Percentiles rank a stretch among this genome's conserved stretches.
phyloP scores from a whole-genome alignment of 495 filamentous ascomycete genomes.

The Talaromyces thailandensis region DNA sequence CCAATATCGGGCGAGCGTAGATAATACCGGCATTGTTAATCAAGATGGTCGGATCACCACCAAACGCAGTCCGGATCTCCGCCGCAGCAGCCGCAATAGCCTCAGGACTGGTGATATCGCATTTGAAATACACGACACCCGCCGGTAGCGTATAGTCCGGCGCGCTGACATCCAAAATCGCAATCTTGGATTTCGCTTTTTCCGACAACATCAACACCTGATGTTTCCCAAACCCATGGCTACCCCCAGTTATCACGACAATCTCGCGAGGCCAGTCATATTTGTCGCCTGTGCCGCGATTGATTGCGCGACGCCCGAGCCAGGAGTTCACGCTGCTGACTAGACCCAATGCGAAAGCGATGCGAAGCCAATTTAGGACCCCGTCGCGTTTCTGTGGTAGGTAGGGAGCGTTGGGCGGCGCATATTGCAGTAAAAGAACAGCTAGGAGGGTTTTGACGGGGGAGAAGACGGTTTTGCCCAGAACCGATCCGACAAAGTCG shows the following conservation, averaged over 20 bases:
- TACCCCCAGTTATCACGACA: slow-evolving; percentile 62
- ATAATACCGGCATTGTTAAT: slow-evolving; percentile 71
- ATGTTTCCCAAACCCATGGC: slow-evolving; percentile 56
- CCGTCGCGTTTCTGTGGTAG: background rate
- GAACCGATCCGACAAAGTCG: slow-evolving; percentile 45
- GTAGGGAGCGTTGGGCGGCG: background rate
- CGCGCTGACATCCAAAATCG: slow-evolving; percentile 60
- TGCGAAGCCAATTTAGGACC: slow-evolving; percentile 32
- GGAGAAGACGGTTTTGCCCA: slow-evolving; percentile 49
- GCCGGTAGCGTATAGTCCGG: slow-evolving; percentile 44
- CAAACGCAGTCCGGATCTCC: slow-evolving; percentile 44
- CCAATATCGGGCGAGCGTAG: slow-evolving; percentile 51
- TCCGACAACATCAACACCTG: slow-evolving; percentile 53
- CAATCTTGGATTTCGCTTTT: slow-evolving; percentile 45
- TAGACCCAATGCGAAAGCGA: slow-evolving; percentile 40
- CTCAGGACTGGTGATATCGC: slow-evolving; percentile 50
- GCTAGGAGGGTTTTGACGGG: slow-evolving; percentile 51
- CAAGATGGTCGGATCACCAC: slow-evolving; percentile 53
- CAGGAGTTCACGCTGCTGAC: slow-evolving; percentile 36
- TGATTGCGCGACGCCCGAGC: slow-evolving; percentile 43
- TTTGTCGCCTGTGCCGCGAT: slow-evolving; percentile 51
- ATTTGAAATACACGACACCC: slow-evolving; percentile 52
- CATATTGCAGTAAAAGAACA: slow-evolving; percentile 46
- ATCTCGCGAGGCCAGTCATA: slow-evolving; percentile 66
- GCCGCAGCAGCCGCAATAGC: slow-evolving; percentile 37